These are phyloP conservation scores for Coniochaeta hoffmannii DNA, from an alignment of 2,329 filamentous ascomycete genomes.

Conservation along the genomic window DNA sequence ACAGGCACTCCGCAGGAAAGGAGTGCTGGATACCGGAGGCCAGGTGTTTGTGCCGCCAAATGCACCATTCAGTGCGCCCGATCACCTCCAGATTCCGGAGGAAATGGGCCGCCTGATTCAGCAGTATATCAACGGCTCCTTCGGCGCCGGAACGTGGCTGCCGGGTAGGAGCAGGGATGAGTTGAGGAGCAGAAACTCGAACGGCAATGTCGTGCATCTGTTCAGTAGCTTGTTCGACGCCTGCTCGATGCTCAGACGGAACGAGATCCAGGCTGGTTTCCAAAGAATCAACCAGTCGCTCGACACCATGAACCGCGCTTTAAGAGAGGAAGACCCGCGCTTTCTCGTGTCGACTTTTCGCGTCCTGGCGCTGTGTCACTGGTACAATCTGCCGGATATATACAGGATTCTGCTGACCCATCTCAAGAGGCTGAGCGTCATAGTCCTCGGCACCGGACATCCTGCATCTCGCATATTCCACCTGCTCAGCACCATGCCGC, in stretches of 20 bases:
- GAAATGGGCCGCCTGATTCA: conserved; percentile 1
- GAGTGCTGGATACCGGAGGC: background rate
- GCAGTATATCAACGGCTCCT: conserved; percentile 1
- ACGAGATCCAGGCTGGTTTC: background rate
- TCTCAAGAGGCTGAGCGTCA: background rate
- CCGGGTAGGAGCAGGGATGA: background rate
- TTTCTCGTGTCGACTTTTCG: background rate
- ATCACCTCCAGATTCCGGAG: background rate
- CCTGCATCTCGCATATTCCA: background rate
- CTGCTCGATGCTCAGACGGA: background rate
- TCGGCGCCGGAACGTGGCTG: background rate
- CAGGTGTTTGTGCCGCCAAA: background rate
- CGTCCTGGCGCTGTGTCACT: conserved; percentile 1
- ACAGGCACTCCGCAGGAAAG: background rate
- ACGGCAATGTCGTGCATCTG: background rate
- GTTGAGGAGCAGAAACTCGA: background rate
- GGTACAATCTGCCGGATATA: background rate
- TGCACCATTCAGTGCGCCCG: background rate
- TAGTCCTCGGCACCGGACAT: background rate
- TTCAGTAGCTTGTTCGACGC: background rate
- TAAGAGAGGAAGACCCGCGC: background rate
- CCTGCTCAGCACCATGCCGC: background rate
- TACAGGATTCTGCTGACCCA: background rate
- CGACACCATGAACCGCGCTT: background rate
- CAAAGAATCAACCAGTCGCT: background rate